Evolutionary conservation across 768 basidiomycete species (phyloP).

Genomic region (Lactifluus rugatus): DNA sequence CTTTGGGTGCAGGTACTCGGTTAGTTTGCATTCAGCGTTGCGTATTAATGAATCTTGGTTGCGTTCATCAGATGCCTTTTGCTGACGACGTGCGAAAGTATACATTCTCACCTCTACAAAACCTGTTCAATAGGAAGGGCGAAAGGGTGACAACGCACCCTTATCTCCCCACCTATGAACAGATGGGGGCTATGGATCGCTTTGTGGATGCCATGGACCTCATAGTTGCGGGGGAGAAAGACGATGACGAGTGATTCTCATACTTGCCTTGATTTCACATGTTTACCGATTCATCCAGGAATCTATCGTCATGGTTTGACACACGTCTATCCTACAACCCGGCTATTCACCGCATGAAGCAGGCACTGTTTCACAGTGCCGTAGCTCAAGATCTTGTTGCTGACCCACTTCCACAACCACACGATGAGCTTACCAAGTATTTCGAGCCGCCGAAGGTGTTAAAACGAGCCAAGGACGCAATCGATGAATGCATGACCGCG

Average conservation of each 20-base stretch:
- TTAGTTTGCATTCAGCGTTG: background rate
- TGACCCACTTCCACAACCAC: slow-evolving; percentile 75
- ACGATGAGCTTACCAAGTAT: slow-evolving; percentile 77
- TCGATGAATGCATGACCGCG: slow-evolving; percentile 49
- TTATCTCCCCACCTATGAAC: slow-evolving; percentile 70
- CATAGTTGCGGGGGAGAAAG: slow-evolving; percentile 61
- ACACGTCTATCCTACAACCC: slow-evolving; percentile 76
- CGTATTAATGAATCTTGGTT: background rate
- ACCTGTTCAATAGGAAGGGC: slow-evolving; percentile 65
- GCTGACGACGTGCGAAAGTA: slow-evolving; percentile 89
- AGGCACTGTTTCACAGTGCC: slow-evolving; percentile 86
- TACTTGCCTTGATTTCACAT: background rate
- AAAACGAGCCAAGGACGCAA: slow-evolving; percentile 45
- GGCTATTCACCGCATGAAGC: slow-evolving; percentile 81
- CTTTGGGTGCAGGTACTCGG: slow-evolving; percentile 71
- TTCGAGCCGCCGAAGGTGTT: slow-evolving; percentile 69
- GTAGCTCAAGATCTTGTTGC: slow-evolving; percentile 61
- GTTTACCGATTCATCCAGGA: slow-evolving; percentile 31
- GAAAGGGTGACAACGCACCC: slow-evolving; percentile 66
- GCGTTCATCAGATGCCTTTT: slow-evolving; percentile 73
- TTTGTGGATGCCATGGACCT: slow-evolving; percentile 89
- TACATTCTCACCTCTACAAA: slow-evolving; percentile 72
- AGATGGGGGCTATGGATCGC: slow-evolving; percentile 72
- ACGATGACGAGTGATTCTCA: slow-evolving; percentile 57
- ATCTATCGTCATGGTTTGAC: slow-evolving; percentile 66